These are phyloP conservation scores for Coemansia erecta DNA, from an alignment of 192 early-diverging fungal species.

Conservation along the genomic window DNA sequence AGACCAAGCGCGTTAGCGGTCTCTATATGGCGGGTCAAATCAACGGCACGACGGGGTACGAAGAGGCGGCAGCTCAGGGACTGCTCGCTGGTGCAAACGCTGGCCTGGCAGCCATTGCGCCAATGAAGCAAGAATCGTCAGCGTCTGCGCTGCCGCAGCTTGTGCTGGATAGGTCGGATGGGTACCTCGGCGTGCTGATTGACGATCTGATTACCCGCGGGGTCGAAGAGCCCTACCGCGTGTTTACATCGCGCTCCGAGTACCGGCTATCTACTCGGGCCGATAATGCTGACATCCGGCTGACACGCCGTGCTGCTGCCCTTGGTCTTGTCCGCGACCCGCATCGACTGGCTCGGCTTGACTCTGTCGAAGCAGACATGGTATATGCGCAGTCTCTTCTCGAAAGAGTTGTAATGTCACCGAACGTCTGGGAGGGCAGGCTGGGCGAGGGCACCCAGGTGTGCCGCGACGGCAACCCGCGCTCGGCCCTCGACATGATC, in stretches of 20 bases:
- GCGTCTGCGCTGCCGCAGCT: constrained; percentile 45
- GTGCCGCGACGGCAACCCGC: constrained; percentile 34
- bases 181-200: constrained; percentile 78
- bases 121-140: background rate
- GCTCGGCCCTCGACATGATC: constrained; percentile 54
- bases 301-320: constrained; percentile 67
- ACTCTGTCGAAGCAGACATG: constrained; percentile 51
- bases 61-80: constrained; percentile 80
- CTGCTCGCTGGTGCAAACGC: constrained; percentile 78
- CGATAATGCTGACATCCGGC: constrained; percentile 75
- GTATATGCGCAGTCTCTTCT: constrained; percentile 52
- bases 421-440: constrained; percentile 54
- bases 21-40: constrained; percentile 82
- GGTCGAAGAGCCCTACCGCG: constrained; percentile 78
- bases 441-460: constrained; percentile 30
- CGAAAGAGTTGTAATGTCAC: constrained; percentile 52
- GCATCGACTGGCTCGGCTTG: constrained; percentile 35
- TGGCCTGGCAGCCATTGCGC: constrained; percentile 55
- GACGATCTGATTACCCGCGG: constrained; percentile 82
- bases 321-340: constrained; percentile 57
- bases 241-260: constrained; percentile 81
- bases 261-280: constrained; percentile 73
- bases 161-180: constrained; percentile 70
- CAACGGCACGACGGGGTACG: constrained; percentile 86
- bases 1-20: constrained; percentile 75